Base-by-base conservation (phyloP, 805 yeast genomes). In the Candida sakaeoensis region DNA sequence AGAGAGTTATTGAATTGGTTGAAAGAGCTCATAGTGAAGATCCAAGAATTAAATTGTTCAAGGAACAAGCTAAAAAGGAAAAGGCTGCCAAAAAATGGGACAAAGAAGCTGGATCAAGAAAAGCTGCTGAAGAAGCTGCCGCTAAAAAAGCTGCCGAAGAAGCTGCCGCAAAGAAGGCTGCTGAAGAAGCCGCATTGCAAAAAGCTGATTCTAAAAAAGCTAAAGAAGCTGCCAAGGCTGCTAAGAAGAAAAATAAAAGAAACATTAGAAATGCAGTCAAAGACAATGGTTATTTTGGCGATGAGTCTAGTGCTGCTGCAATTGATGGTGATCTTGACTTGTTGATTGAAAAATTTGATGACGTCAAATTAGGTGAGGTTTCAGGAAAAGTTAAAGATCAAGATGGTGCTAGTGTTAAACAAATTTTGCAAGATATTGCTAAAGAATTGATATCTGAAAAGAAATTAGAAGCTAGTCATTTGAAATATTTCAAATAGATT, bases 181-280 rank as follows among this genome's bases (percentile, higher is more conserved):
- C 81, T 37, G 90, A 77, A 43, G 84, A 78, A 46, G 80, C 77
- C 21, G 79, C 81, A 46, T 62, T 70, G 38, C 73, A 78, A 21
- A 79, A 79, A 60, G 77, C 71, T 42, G 77, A 75, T 47, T 74
- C 83, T 57, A 87, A 82, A 64, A 80, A 82, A 63, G 82, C 88
- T 55, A 91, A 91, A 77, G 95, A 91, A 75, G 84, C 91, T 53
- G 95, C 95, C 62, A 96, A 93, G 77, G 87, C 85, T 53, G 96
- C 96, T 39, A 90, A 88, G 77, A 93, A 93, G 95, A 93, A 93
- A 85, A 85, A 86, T 72, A 87, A 86, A 82, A 83, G 95, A 74
- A 65, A 81, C 30, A 66, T 93, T 50, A 87, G 98, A 78, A 66
- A 68, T 53, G 73, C 89, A 43, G 87, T 80, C 50, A 88, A 90